Evolutionary conservation across 106 monocot genomes (phyloP), one percentile per base, ranked within the genome.

Genomic region (Dioscorea alata): DNA sequence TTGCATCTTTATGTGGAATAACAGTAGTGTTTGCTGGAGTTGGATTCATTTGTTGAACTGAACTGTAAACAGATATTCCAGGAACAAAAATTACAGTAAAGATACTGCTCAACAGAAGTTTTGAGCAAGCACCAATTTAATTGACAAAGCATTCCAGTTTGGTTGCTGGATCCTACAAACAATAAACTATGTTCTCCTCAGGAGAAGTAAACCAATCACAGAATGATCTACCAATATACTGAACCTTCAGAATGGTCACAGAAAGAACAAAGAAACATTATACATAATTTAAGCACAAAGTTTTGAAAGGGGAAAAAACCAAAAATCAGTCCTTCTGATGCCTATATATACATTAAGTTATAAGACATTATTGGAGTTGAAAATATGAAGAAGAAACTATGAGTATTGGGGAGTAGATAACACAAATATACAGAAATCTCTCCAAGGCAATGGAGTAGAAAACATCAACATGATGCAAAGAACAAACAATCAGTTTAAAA

Each of bases 141-240:
- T 8, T 0, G 3, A 54, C 0, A 1, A 54, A 19, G 15, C 0
- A 54, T 18, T 19, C 71, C 60, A 12, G 31, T 23, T 24, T 6
- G 16, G 32, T 59, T 81, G n/a, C 28, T 67, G 12, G 75, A 75
- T 22, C 67, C 66, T 42, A 60, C 53, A 33, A 66, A 67, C 14
- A 61, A 71, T 35, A 62, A 49, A 50, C 31, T 71, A 25, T 53
- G 23, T 20, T 28, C 3, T 67, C 75, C 63, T 59, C 50, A 12
- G 49, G 21, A 57, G 69, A 31, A 67, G 17, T 15, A 33, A 33
- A 51, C 53, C 21, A 19, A 32, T 23, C 25, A 16, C 68, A 6
- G 15, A 48, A 8, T 22, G 61, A 49, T 60, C 61, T 28, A 28
- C 31, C 60, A 28, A 28, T 28, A 28, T 71, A 60, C 49, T 28